Conservation (phyloP, 2,329 filamentous ascomycete genomes). For the Trichoderma oligosporum region DNA sequence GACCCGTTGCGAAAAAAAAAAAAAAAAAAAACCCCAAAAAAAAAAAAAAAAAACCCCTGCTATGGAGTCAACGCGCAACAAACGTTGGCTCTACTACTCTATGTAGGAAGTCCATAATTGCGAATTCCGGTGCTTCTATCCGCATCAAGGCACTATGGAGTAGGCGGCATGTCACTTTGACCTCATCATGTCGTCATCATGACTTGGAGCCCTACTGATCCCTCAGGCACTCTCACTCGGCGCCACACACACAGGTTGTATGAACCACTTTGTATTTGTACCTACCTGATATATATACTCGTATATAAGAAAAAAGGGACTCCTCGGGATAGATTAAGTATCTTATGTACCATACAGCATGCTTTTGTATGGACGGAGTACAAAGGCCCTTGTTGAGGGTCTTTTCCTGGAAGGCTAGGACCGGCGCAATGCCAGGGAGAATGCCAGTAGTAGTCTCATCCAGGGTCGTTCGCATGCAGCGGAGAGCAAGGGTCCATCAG, state of each 20-base stretch:
- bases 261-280: no score
- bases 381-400: not conserved
- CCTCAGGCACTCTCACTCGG: not conserved
- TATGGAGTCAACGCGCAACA: no score
- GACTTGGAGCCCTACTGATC: not conserved
- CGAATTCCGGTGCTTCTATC: constrained; percentile 6
- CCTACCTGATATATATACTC: no score
- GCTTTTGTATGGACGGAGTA: not conserved
- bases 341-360: no score
- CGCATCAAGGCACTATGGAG: constrained; percentile 2
- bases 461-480: constrained; percentile 29
- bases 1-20: no score
- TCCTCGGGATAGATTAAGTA: no score
- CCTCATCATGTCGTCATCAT: constrained; percentile 15
- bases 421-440: constrained; percentile 4
- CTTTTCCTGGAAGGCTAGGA: not conserved
- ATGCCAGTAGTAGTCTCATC: constrained; percentile 27
- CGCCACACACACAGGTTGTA: not conserved
- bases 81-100: not conserved
- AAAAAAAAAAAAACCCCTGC: no score
- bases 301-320: not conserved
- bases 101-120: not conserved
- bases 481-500: constrained; percentile 22
- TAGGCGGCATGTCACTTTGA: constrained; percentile 10
- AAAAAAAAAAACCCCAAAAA: no score